Base-by-base conservation (phyloP, 2,329 filamentous ascomycete species). In the Penicillium sp. region DNA sequence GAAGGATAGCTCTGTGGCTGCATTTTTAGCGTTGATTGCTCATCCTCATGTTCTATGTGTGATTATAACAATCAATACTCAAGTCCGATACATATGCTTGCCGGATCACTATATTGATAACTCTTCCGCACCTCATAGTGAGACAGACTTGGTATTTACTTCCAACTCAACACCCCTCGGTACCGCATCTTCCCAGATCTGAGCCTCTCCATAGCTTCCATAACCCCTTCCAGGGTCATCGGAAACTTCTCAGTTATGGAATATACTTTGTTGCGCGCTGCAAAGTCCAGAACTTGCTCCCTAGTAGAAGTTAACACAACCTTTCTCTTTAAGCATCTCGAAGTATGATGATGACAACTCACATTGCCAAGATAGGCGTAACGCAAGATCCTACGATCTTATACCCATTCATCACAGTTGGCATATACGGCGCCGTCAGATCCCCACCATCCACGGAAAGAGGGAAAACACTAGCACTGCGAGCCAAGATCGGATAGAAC, bases 181-280 rank as follows among this genome's bases (percentile, higher is more conserved):
- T 52, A 52, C 7, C 50, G 16, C 50, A 52, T 52, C 38, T 52
- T 52, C 2, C 50, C 50, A n/a, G 35, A 28, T 20, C 30, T 52
- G 23, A 52, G 38, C 21, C 12, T 45, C 40, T 52, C 50, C 18
- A 52, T 45, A 3, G 50, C 50, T 21, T 26, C 16, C 7, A 12
- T 28, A 7, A 28, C 24, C 14, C 80, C 63, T 59, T 81, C 59
- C 43, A 57, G 42, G 3, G 52, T 61, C 62, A 63, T 57, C 1
- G 61, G 60, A 24, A 62, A 63, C 24, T 56, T 58, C 52, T 59
- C 56, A 9, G 59, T 30, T 12, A 59, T 59, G 1, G 58, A 60
- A 16, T 58, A 58, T 21, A 64, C 56, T 7, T 52, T 51, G 24
- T 64, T 59, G 9, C 56, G 43, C 3, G 61, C 60, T 2, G 59